Percentiles rank a stretch among this genome's conserved stretches.
Conservation (phyloP, 1,284 basidiomycete genomes). For the Pterula multifida region DNA sequence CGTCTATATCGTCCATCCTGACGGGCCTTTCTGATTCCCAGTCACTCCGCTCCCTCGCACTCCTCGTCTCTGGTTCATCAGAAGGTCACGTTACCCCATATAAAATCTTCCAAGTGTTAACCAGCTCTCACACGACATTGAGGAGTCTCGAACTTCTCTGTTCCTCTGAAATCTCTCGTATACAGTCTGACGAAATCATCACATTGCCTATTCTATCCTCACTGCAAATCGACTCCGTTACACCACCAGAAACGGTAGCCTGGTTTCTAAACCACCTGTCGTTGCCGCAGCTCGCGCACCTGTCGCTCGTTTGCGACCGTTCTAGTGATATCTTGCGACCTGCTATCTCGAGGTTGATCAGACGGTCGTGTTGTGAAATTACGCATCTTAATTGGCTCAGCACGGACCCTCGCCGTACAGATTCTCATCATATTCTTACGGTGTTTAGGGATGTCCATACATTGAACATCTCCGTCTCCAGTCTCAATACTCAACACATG, state of each 20-base stretch:
- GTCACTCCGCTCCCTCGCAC: neutral
- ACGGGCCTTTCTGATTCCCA: neutral
- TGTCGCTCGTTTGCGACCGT: neutral
- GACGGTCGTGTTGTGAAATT: neutral
- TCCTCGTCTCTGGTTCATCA: neutral
- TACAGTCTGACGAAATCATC: neutral
- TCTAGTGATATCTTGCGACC: neutral
- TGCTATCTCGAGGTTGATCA: neutral
- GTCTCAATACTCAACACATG: neutral
- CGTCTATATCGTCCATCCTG: neutral
- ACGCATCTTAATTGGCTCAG: neutral
- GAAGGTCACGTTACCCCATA: neutral
- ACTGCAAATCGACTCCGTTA: neutral
- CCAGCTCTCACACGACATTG: neutral
- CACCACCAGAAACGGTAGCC: neutral
- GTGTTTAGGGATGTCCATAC: neutral
- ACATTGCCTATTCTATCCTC: neutral
- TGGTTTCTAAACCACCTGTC: neutral
- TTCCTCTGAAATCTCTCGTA: neutral
- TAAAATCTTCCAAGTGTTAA: neutral
- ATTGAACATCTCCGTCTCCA: neutral
- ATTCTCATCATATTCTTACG: neutral
- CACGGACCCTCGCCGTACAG: neutral
- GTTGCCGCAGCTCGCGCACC: neutral
- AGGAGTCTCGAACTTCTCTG: neutral